Evolutionary conservation across 192 early-diverging fungal genomes (phyloP).

Genomic region (Rhizophagus prolifer): DNA sequence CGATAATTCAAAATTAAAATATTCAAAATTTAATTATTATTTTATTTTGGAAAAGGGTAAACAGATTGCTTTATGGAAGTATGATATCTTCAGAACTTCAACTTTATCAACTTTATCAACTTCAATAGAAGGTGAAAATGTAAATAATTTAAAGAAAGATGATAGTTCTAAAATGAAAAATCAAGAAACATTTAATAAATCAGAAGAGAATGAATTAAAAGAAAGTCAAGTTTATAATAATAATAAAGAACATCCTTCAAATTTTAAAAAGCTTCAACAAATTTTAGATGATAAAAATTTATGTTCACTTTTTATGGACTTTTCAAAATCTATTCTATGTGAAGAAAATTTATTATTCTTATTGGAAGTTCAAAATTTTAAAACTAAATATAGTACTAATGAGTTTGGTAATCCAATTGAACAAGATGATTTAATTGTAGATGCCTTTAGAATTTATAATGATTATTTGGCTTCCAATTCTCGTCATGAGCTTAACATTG

Average conservation of each 20-base stretch:
- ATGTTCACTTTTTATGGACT: conserved; percentile 61
- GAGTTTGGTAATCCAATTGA: conserved; percentile 17
- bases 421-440: conserved; percentile 45
- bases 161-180: too few relatives aligned
- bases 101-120: too few relatives aligned
- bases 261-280: conserved; percentile 53
- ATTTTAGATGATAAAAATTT: conserved; percentile 59
- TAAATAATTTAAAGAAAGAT: too few relatives aligned
- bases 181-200: too few relatives aligned
- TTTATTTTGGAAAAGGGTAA: conserved; percentile 37
- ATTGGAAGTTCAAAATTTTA: conserved; percentile 58
- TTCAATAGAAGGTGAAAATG: too few relatives aligned
- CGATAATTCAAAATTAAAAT: conserved; percentile 4
- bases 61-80: conserved; percentile 39
- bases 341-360: conserved; percentile 74
- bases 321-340: conserved; percentile 64
- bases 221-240: not conserved
- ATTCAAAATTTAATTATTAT: conserved; percentile 36
- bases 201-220: too few relatives aligned
- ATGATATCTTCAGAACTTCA: not conserved
- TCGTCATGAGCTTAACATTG: conserved; percentile 51
- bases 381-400: conserved; percentile 35
- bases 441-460: conserved; percentile 53
- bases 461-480: conserved; percentile 48
- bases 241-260: conserved; percentile 41